phyloP scores from a whole-genome alignment of 306 rosid genomes.

The Quercus ilex region DNA sequence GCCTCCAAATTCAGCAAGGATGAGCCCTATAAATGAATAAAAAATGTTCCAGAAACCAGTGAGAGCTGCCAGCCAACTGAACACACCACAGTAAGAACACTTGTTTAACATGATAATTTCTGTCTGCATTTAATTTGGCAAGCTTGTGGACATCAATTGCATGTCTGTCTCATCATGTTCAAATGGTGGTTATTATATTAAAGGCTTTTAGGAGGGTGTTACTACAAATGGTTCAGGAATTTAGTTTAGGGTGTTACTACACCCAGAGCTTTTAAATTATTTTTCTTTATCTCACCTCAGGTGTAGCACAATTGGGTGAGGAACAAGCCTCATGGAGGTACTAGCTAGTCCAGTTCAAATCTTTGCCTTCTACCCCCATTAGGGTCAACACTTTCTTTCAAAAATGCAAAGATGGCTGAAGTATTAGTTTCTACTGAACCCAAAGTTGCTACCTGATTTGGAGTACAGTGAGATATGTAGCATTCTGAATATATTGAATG shows the following conservation, averaged over 20 bases:
- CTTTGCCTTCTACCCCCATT: no score
- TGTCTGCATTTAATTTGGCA: not conserved
- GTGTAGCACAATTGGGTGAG: no score
- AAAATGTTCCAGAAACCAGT: constrained; percentile 98
- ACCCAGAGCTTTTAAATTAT: not conserved
- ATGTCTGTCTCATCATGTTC: not conserved
- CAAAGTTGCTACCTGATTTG: constrained; percentile 79
- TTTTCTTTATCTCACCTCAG: not conserved
- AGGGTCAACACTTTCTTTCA: not conserved
- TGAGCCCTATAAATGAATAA: constrained; percentile 96
- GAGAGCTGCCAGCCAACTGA: constrained; percentile 93
- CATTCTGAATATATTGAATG: constrained; percentile 79
- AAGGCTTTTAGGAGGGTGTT: not conserved
- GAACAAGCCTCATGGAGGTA: no score
- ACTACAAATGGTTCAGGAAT: not conserved
- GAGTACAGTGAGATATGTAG: constrained; percentile 90
- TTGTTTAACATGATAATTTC: not conserved
- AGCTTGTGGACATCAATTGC: not conserved
- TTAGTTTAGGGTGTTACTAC: not conserved
- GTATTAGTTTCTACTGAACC: constrained; percentile 56
- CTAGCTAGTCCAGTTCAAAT: no score
- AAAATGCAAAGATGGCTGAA: not conserved
- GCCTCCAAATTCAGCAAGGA: constrained; percentile 46
- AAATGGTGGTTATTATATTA: not conserved
- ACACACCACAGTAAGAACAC: constrained; percentile 81